These are phyloP conservation scores for Fusarium solani-melongenae DNA, from an alignment of 2,329 filamentous ascomycete species.

Conservation along the genomic window DNA sequence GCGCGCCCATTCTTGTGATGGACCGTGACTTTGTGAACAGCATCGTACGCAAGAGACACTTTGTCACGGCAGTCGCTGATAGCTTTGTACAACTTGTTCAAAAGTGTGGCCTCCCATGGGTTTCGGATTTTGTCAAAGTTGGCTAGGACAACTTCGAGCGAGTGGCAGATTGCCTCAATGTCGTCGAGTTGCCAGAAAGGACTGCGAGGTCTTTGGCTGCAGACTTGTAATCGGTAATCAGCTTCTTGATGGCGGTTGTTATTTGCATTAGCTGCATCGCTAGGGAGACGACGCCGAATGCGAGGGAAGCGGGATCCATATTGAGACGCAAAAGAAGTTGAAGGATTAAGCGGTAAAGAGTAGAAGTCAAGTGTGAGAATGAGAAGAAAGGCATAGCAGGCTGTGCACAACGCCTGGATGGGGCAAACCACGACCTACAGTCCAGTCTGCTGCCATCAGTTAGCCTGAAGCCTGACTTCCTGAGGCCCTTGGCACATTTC, in stretches of 20 bases:
- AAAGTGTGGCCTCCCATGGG: not conserved
- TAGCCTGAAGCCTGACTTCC: not conserved
- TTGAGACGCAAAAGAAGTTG: not conserved
- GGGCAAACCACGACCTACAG: not conserved
- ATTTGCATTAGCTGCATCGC: conserved; percentile 9
- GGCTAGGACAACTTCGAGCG: not conserved
- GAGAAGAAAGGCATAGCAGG: not conserved
- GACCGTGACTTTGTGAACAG: not conserved
- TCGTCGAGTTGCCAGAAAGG: not conserved
- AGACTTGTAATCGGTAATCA: conserved; percentile 17
- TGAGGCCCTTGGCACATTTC: not conserved
- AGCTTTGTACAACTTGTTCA: not conserved
- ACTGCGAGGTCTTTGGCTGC: conserved; percentile 1
- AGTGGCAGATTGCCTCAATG: conserved; percentile 7
- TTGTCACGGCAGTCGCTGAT: conserved; percentile 3
- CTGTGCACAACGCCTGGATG: not conserved
- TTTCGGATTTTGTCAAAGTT: not conserved
- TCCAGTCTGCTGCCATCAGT: not conserved
- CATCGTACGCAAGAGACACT: not conserved
- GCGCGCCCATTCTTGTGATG: not conserved
- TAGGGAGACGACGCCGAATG: conserved; percentile 11
- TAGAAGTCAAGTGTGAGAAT: not conserved
- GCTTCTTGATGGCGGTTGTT: not conserved
- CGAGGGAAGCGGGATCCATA: conserved; percentile 24
- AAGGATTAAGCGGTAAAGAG: not conserved